Conservation (phyloP, 2,329 filamentous ascomycete species). For the Arachnomyces sp. region DNA sequence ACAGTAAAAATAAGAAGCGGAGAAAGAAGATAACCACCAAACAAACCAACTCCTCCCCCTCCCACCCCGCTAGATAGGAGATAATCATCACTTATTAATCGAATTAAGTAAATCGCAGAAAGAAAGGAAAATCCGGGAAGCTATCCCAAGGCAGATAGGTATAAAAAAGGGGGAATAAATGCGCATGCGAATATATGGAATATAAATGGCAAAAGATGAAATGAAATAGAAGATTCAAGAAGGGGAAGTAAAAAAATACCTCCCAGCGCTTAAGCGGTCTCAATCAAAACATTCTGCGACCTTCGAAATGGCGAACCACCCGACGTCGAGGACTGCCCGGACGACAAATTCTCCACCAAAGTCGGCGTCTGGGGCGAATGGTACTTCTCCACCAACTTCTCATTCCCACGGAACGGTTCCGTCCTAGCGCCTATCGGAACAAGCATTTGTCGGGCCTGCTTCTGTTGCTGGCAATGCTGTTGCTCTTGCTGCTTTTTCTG, state of each 20-base stretch:
- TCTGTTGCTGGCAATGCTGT: neutral
- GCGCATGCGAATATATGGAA: neutral
- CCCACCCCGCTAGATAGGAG: too few relatives aligned
- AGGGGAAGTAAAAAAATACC: neutral
- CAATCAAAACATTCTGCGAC: conserved; percentile 12
- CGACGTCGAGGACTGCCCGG: conserved; percentile 22
- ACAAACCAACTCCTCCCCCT: too few relatives aligned
- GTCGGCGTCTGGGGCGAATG: conserved; percentile 18
- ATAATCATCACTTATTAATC: too few relatives aligned
- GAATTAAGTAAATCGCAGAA: too few relatives aligned
- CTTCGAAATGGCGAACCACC: conserved; percentile 8
- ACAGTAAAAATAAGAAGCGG: conserved; percentile 2
- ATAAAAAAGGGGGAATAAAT: neutral
- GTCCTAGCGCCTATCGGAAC: conserved; percentile 24
- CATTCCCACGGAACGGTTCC: conserved; percentile 18
- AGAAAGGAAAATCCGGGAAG: too few relatives aligned
- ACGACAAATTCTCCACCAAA: conserved; percentile 18
- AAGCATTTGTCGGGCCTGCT: conserved; percentile 27
- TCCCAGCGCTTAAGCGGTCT: conserved; percentile 8
- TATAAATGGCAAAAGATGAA: neutral
- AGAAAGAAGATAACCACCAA: neutral
- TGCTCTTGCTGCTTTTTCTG: conserved; percentile 12
- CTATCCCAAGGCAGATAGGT: neutral
- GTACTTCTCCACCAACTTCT: conserved; percentile 22
- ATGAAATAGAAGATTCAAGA: neutral